These are phyloP conservation scores for Vanilla planifolia DNA, from an alignment of 106 monocot species.

Conservation along the genomic window DNA sequence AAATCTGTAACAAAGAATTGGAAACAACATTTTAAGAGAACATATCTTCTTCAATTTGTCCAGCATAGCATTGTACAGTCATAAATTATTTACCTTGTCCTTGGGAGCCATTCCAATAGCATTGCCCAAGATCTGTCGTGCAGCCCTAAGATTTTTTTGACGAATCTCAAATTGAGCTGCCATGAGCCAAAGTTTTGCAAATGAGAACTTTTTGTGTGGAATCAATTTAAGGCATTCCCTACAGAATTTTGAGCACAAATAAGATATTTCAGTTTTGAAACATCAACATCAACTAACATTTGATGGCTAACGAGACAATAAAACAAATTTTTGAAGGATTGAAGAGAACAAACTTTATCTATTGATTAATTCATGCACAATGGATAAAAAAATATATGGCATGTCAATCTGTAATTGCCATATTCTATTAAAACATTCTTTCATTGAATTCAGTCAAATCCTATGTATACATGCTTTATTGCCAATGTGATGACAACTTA, in stretches of 20 bases:
- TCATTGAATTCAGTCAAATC: too few species aligned
- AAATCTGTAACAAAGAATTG: constrained; percentile 34
- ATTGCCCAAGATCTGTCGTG: constrained; percentile 75
- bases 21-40: background rate
- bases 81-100: constrained; percentile 51
- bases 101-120: constrained; percentile 96
- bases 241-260: background rate
- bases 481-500: too few species aligned
- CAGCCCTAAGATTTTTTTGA: constrained; percentile 67
- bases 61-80: background rate
- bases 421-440: too few species aligned
- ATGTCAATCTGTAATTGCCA: too few species aligned
- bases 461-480: too few species aligned
- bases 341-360: too few species aligned
- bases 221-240: constrained; percentile 86
- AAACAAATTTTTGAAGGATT: too few species aligned
- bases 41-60: background rate
- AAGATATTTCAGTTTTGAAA: background rate
- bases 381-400: too few species aligned
- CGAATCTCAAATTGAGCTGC: constrained; percentile 94
- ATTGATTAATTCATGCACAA: too few species aligned
- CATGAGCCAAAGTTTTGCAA: constrained; percentile 95
- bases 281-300: background rate
- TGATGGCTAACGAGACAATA: too few species aligned
- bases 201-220: constrained; percentile 96